phyloP scores from a whole-genome alignment of 495 filamentous ascomycete genomes.

The Podospora fimiseda region DNA sequence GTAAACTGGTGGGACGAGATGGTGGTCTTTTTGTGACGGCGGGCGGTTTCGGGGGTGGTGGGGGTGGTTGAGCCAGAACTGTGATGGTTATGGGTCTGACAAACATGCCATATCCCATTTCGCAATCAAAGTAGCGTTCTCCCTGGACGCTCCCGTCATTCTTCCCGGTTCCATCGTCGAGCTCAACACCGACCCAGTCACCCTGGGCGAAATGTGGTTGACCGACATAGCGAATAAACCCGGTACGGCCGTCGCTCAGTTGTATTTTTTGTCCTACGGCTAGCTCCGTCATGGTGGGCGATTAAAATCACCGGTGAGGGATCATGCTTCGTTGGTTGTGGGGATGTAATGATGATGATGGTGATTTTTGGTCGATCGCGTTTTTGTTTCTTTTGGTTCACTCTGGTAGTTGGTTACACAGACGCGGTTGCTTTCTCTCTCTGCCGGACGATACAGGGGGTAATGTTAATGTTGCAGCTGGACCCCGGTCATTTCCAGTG shows the following conservation, averaged over 20 bases:
- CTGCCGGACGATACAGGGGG: not conserved
- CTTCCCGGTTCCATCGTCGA: conserved; percentile 78
- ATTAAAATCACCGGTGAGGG: conserved; percentile 1
- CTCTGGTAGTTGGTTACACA: not conserved
- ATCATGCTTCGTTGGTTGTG: not conserved
- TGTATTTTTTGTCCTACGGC: conserved; percentile 49
- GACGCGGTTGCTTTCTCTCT: not conserved
- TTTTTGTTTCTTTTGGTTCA: not conserved
- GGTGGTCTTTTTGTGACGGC: conserved; percentile 25
- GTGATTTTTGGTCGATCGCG: not conserved
- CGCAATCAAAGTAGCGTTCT: conserved; percentile 83
- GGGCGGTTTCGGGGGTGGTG: conserved; percentile 20
- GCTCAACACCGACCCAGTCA: conserved; percentile 86
- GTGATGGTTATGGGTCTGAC: conserved; percentile 58
- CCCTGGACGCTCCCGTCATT: conserved; percentile 92
- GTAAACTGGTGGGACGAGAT: conserved; percentile 33
- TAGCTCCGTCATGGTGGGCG: conserved; percentile 35
- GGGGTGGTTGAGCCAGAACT: conserved; percentile 53
- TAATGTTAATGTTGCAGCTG: not conserved
- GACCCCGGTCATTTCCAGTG: not conserved
- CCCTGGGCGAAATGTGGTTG: conserved; percentile 70
- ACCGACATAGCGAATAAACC: conserved; percentile 73
- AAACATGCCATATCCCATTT: conserved; percentile 81
- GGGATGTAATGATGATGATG: not conserved
- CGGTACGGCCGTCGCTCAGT: conserved; percentile 69